Evolutionary conservation across 2,329 filamentous ascomycete species (phyloP), one percentile per base, ranked within the genome.

Genomic region (Pseudogymnoascus sp.): DNA sequence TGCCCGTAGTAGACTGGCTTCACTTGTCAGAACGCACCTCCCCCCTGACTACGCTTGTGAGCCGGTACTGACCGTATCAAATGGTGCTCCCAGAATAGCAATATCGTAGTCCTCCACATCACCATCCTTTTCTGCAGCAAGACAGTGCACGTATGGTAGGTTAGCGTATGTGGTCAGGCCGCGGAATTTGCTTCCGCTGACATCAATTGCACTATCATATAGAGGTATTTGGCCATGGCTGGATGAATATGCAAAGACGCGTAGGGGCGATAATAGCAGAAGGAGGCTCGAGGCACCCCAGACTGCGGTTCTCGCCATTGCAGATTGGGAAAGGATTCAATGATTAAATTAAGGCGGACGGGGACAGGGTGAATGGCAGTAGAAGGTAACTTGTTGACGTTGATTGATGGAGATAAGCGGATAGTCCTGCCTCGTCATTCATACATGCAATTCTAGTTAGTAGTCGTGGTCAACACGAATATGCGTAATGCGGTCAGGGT

Each of bases 41-140:
- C 22, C 47, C 12, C n/a, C n/a, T 2, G 9, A 14, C 18, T 16
- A 54, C 25, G 12, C 8, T 54, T 11, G n/a, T 6, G 16, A 18
- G 16, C 18, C n/a, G 25, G 6, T 35, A 61, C 65, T 62, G 57
- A 74, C 77, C 0, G 78, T 81, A 65, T 81, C 79, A 62, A 80
- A 80, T 0, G 78, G 79, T 3, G 78, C 78, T 4, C 78, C 79
- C 6, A 81, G 64, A 59, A 81, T 73, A 14, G 78, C 79, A 61
- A 74, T 64, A 35, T 64, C 63, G 57, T 63, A 64, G 8, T 25
- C 47, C 12, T 35, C 63, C 6, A 20, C 12, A 18, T 43, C 38
- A 3, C 8, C 12, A 6, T 57, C 20, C 14, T 35, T 6, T 25
- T 18, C 22, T 2, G 41, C n/a, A 32, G 43, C n/a, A 60, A 54